Percentiles rank a stretch among this genome's conserved stretches.
Conservation (phyloP, 2,329 filamentous ascomycete species). For the Dryadomyces sulphureus region DNA sequence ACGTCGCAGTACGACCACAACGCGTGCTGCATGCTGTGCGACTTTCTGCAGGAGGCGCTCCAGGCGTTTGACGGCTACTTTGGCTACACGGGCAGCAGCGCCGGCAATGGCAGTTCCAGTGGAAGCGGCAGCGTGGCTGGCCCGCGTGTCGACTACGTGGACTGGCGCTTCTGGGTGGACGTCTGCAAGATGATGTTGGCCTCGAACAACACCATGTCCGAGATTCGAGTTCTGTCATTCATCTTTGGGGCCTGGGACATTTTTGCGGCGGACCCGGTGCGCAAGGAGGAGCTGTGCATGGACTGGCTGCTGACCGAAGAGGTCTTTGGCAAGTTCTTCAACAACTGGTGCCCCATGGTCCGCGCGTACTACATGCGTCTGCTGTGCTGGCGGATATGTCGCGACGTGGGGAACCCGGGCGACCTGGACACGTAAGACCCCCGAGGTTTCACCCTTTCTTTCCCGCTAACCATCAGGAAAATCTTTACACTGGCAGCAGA, state of each 20-base stretch:
- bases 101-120: not conserved
- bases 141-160: slow-evolving; percentile 32
- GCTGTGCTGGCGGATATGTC: slow-evolving; percentile 75
- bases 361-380: slow-evolving; percentile 84
- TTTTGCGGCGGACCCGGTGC: slow-evolving; percentile 46
- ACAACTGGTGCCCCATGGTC: slow-evolving; percentile 93
- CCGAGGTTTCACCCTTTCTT: slow-evolving; percentile 9
- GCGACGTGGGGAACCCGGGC: slow-evolving; percentile 53
- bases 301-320: slow-evolving; percentile 62
- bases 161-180: slow-evolving; percentile 76
- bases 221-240: slow-evolving; percentile 72
- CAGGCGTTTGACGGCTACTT: slow-evolving; percentile 41
- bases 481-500: slow-evolving; percentile 55
- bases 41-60: slow-evolving; percentile 74
- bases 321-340: slow-evolving; percentile 71
- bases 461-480: slow-evolving; percentile 27
- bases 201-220: slow-evolving; percentile 79
- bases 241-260: slow-evolving; percentile 69
- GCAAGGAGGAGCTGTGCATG: slow-evolving; percentile 57
- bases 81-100: slow-evolving; percentile 15
- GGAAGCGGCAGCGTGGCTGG: not conserved
- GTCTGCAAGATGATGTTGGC: slow-evolving; percentile 66
- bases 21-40: slow-evolving; percentile 79
- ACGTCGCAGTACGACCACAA: slow-evolving; percentile 71
- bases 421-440: slow-evolving; percentile 50